Base-by-base conservation (phyloP, 2,329 filamentous ascomycete species). In the Zalaria sp. region DNA sequence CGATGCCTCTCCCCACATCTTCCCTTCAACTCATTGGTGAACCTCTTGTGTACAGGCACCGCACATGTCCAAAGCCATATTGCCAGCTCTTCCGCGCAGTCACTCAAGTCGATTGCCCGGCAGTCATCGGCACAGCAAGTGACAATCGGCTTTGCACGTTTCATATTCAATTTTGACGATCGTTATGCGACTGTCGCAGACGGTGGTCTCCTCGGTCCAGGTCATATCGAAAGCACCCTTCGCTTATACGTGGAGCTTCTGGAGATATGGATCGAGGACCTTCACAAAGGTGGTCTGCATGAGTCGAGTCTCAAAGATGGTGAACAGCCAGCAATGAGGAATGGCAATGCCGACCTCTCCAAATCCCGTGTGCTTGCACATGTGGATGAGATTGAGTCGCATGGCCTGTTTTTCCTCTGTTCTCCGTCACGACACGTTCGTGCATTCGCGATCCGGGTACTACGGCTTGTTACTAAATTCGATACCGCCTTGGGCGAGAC, bases 91-190 rank as follows among this genome's bases (percentile, higher is more conserved):
- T 96, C 93, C 1, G 84, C 87, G 3, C 83, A 88, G 51, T 95
- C 91, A 1, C 64, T 98, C 10, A 96, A 95, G 58, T 89, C 89
- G 0, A 98, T 98, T 53, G 91, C 93, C 7, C 75, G 84, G 28
- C 91, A 98, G 55, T 84, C 82, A 5, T 83, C 94, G 61, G 88
- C 91, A 0, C 87, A 98, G 51, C 84, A 91, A 59, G 91, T 98
- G 3, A 94, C 88, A 0, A 94, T 93, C 62, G 89, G 91, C 0
- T 98, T 98, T 62, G 85, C 91, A 32, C 75, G 88, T 26, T 98
- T 96, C 62, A 98, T 98, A 41, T 98, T 98, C 66, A 94, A 91
- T 51, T 98, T 96, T 58, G 93, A 98, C 59, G 88, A 93, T 50
- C 79, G 88, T 25, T 98, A 98, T 59, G 86, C 89, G 1, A 96